A percentile compares a stretch with the other conserved stretches of the same genome.
Conservation (phyloP, 2,329 filamentous ascomycete species). For the Penicillium sp. region DNA sequence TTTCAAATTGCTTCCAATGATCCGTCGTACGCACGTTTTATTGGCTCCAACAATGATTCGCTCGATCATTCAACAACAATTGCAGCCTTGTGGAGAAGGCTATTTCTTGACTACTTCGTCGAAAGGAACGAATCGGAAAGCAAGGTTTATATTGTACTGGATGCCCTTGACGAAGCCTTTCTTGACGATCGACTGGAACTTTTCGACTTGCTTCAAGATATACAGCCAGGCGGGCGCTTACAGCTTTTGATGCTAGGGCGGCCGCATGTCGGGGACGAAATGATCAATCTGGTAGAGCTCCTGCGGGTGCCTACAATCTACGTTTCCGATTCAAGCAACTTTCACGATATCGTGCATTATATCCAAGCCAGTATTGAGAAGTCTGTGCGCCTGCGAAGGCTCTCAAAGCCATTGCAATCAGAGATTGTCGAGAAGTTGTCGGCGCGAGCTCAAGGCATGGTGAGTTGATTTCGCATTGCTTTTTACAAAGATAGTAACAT, state of each 20-base stretch:
- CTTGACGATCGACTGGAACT: neutral
- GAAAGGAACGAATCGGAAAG: neutral
- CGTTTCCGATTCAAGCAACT: neutral
- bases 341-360: neutral
- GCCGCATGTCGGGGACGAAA: neutral
- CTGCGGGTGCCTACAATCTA: neutral
- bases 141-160: neutral
- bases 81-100: neutral
- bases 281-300: neutral
- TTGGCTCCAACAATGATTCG: neutral
- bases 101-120: neutral
- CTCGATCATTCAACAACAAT: neutral
- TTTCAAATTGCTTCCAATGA: neutral
- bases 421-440: neutral
- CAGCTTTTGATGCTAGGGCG: neutral
- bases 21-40: neutral
- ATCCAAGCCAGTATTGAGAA: neutral
- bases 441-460: neutral
- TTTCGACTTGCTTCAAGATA: neutral
- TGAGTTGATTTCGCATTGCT: neutral
- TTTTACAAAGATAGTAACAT: neutral
- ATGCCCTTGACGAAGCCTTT: neutral
- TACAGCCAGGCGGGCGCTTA: neutral
- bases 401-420: neutral
- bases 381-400: neutral